Base-by-base conservation (phyloP, 2,329 filamentous ascomycete genomes). In the Decorospora gaudefroyi region DNA sequence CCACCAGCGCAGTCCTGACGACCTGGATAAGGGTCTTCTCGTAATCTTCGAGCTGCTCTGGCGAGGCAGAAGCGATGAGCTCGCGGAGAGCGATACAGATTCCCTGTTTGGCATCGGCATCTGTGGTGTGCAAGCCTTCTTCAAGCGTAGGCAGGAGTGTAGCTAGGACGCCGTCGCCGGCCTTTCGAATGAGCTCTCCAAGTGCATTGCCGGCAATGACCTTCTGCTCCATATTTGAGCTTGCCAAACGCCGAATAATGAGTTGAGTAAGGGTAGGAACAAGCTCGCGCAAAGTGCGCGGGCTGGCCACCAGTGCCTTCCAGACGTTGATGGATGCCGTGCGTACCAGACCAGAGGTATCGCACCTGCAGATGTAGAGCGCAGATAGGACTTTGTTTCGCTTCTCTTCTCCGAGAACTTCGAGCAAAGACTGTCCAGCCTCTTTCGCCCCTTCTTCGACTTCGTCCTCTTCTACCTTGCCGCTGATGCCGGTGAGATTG, bases 211-310 rank as follows among this genome's bases (percentile, higher is more conserved):
- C 92, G 56, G 95, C 93, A 77, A 99, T 99, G 59, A 96, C 87
- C 77, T 96, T 97, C 72, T 99, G 93, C 71, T 99, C 93, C 86
- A 95, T 91, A 66, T 96, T 97, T 31, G 91, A 87, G 69, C 91
- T 97, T 51, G 90, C 93, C 58, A 99, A 81, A 34, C 93, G 88
- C 47, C 89, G 85, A 68, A 99, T 97, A 60, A 99, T 87, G 53
- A 99, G 84, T 69, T 96, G 91, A 4, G 90, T 95, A 49, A 99
- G 85, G 1, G 90, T 96, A 30, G 93, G 92, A 32, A 96, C 87
- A 63, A 99, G 82, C 68, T 99, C 93, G 75, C 96, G 96, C 63
- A 99, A 84, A 10, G 88, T 96, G 57, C 85, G 86, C 21, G 93
- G 93, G 48, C 87, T 92, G 45, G 92, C 88, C 32, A 99, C 93